Evolutionary conservation across 805 yeast genomes (phyloP), one percentile per base, ranked within the genome.

Genomic region (Ogataea wickerhamii): DNA sequence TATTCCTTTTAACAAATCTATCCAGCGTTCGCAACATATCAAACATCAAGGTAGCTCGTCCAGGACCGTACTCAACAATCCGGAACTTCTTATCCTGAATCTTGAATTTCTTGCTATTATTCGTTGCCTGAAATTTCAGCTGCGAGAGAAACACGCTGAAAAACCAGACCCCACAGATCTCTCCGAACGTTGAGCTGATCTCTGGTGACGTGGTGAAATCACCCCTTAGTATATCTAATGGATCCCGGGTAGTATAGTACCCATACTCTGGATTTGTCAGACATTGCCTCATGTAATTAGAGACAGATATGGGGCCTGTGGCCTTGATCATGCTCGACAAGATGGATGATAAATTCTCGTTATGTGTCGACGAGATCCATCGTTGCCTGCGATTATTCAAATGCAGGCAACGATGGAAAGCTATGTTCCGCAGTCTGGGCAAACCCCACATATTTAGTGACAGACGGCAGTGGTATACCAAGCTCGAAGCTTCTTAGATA

Each of bases 171-270:
- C 93, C 95, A 41, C 84, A 70, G 66, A 84, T 74, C 56, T 87
- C 95, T 16, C 95, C 95, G 65, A 86, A 87, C 64, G 86, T 81
- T 27, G 85, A 86, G 5, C 91, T 82, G 35, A 87, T 84, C 59
- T 87, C 95, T 0, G 95, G 95, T 0, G 91, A 81, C 0, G 95
- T 87, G 36, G 81, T 71, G 57, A 87, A 87, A 58, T 87, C 95
- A 4, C 95, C 94, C 4, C 41, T 45, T 17, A 42, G 39, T 1
- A 48, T 24, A 28, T 49, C 59, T 24, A 87, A 64, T 2, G 95
- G 95, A 49, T 86, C 81, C 44, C 80, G 64, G 4, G 85, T 80
- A 17, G 87, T 82, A 55, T 87, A 86, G 57, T 87, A 87, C 0
- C 95, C 95, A 46, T 70, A 73, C 7, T 74, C 66, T 0, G 95